A percentile compares a stretch with the other conserved stretches of the same genome.
These are phyloP conservation scores for Trichoderma polysporum DNA, from an alignment of 2,329 filamentous ascomycete species.

Conservation along the genomic window DNA sequence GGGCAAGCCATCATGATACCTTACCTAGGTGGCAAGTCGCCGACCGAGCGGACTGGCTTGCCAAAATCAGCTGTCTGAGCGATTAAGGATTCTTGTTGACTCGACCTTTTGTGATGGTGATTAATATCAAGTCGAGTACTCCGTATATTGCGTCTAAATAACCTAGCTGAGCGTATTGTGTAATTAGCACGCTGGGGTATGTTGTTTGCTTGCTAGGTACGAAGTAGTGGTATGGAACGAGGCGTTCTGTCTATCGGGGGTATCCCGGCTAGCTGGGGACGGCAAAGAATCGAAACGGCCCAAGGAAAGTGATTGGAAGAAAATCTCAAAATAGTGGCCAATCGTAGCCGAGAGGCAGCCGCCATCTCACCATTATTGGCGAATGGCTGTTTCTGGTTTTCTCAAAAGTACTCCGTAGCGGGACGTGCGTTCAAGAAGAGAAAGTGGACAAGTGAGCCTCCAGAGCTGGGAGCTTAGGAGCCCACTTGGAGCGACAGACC, in stretches of 20 bases:
- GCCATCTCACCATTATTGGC: constrained; percentile 10
- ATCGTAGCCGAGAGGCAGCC: constrained; percentile 7
- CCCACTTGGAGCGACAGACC: constrained; percentile 7
- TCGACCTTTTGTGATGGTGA: not conserved
- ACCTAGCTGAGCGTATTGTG: not conserved
- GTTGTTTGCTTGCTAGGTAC: not conserved
- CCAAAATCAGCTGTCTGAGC: not conserved
- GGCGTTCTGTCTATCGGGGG: constrained; percentile 14
- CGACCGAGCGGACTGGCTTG: not conserved
- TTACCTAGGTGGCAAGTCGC: not conserved
- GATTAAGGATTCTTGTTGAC: not conserved
- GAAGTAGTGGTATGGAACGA: not conserved
- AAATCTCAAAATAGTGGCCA: constrained; percentile 12
- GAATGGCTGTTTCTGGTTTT: constrained; percentile 1
- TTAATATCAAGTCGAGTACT: not conserved
- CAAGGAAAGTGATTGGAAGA: constrained; percentile 20
- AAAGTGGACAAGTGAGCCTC: constrained; percentile 14
- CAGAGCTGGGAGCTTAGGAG: not conserved
- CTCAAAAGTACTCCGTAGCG: not conserved
- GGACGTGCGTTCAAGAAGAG: not conserved
- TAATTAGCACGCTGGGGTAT: constrained; percentile 9
- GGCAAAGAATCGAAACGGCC: constrained; percentile 1
- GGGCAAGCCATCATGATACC: not conserved
- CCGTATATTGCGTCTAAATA: not conserved
- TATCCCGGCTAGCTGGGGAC: constrained; percentile 16